phyloP scores from a whole-genome alignment of 192 early-diverging fungal genomes.

The Gaertneriomyces semiglobifer region DNA sequence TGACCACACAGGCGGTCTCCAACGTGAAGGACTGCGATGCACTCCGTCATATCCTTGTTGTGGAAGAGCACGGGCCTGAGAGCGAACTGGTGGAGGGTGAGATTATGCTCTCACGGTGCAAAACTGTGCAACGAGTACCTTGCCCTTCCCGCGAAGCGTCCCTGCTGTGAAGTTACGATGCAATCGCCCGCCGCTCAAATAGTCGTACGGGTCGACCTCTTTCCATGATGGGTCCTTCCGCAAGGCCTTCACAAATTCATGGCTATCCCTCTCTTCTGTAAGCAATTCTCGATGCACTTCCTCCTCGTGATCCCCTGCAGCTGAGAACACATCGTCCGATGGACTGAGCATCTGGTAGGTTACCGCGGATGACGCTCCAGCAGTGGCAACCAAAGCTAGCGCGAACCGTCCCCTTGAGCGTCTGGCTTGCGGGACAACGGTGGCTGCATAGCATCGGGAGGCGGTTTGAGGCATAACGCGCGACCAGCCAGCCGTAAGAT shows the following conservation, averaged over 20 bases:
- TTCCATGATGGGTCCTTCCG: constrained; percentile 10
- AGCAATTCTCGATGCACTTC: constrained; percentile 14
- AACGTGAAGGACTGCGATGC: constrained; percentile 57
- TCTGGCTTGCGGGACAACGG: too few species aligned
- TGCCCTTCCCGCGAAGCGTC: constrained; percentile 52
- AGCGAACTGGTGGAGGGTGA: constrained; percentile 29
- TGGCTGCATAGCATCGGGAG: too few species aligned
- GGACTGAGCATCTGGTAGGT: constrained; percentile 8
- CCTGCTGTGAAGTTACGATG: constrained; percentile 43
- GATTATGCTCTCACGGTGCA: not conserved
- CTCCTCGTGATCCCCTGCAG: constrained; percentile 9
- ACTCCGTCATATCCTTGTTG: constrained; percentile 44
- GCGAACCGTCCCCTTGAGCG: too few species aligned
- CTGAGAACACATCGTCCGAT: constrained; percentile 3
- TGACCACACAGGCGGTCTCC: constrained; percentile 73
- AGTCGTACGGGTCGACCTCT: constrained; percentile 27
- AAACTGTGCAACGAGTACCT: constrained; percentile 10
- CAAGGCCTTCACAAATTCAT: constrained; percentile 10
- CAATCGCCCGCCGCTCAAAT: constrained; percentile 20
- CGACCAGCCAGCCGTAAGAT: too few species aligned
- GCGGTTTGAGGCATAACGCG: too few species aligned
- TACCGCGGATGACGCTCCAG: not conserved
- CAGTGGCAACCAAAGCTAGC: not conserved
- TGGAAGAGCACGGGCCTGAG: constrained; percentile 53
- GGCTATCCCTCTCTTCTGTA: constrained; percentile 16